Conservation (phyloP, 371 early-diverging fungal genomes). For the Actinomortierella ambigua region DNA sequence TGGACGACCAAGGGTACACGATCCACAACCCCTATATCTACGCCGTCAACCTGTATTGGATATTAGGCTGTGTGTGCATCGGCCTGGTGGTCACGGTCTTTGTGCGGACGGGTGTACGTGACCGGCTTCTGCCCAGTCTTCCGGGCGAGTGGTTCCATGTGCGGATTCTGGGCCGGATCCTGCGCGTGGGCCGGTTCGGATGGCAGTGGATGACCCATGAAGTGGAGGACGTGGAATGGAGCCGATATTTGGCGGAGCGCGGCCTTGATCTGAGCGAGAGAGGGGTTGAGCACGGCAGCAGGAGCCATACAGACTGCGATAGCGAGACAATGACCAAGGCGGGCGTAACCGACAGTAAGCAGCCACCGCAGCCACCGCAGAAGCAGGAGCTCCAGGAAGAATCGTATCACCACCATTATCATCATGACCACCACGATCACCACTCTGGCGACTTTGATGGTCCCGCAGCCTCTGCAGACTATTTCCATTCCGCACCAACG, state of each 20-base stretch:
- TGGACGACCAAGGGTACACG: conserved; percentile 44
- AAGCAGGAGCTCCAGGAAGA: too few relatives aligned
- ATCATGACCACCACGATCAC: too few relatives aligned
- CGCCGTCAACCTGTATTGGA: conserved; percentile 62
- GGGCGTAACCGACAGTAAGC: too few relatives aligned
- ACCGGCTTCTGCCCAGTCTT: conserved; percentile 55
- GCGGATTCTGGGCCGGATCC: conserved; percentile 48
- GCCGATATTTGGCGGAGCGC: conserved; percentile 23
- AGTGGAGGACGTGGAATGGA: conserved; percentile 24
- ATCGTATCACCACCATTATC: too few relatives aligned
- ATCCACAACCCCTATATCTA: conserved; percentile 52
- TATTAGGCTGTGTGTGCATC: conserved; percentile 50
- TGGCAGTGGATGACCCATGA: conserved; percentile 13
- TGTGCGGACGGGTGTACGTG: conserved; percentile 57
- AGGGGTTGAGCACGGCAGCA: too few relatives aligned
- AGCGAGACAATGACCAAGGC: too few relatives aligned
- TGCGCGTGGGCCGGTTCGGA: conserved; percentile 37
- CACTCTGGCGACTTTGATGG: too few relatives aligned
- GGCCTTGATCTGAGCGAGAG: too few relatives aligned
- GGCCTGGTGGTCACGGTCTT: conserved; percentile 58
- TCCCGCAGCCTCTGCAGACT: too few relatives aligned
- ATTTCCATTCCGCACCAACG: too few relatives aligned
- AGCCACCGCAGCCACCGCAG: too few relatives aligned
- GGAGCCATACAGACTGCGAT: too few relatives aligned
- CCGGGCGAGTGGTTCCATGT: conserved; percentile 54